Conservation (phyloP, 75 land plant genomes). For the Pinus tabuliformis region DNA sequence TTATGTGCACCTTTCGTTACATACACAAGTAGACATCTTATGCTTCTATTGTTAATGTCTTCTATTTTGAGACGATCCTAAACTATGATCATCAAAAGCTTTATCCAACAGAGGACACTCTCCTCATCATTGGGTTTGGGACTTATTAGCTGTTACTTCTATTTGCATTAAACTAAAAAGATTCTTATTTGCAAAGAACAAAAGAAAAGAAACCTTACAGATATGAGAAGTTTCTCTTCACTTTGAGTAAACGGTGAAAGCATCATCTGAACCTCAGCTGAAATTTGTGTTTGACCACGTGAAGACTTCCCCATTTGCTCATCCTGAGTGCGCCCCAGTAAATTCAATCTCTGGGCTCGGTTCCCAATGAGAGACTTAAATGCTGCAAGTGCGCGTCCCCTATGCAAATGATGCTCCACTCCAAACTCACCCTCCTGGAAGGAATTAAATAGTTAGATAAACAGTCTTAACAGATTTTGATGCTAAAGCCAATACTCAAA, state of each 20-base stretch:
- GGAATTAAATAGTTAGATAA: conserved; percentile 6
- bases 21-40: background rate
- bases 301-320: conserved; percentile 34
- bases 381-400: conserved; percentile 91
- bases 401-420: conserved; percentile 86
- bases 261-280: conserved; percentile 60
- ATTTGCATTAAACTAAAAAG: background rate
- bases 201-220: conserved; percentile 43
- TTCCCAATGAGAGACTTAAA: conserved; percentile 61
- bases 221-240: conserved; percentile 68
- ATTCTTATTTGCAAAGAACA: background rate
- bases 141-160: background rate
- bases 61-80: background rate
- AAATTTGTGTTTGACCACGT: conserved; percentile 38
- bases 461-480: conserved; percentile 3
- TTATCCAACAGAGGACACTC: background rate
- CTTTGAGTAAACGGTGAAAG: conserved; percentile 52
- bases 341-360: conserved; percentile 46
- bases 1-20: background rate
- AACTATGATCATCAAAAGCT: background rate
- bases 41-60: background rate
- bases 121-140: background rate
- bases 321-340: conserved; percentile 12
- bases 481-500: background rate
- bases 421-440: conserved; percentile 70